A percentile compares a stretch with the other conserved stretches of the same genome.
These are phyloP conservation scores for Saccharomyces eubayanus DNA, from an alignment of 805 yeast species.

Conservation along the genomic window DNA sequence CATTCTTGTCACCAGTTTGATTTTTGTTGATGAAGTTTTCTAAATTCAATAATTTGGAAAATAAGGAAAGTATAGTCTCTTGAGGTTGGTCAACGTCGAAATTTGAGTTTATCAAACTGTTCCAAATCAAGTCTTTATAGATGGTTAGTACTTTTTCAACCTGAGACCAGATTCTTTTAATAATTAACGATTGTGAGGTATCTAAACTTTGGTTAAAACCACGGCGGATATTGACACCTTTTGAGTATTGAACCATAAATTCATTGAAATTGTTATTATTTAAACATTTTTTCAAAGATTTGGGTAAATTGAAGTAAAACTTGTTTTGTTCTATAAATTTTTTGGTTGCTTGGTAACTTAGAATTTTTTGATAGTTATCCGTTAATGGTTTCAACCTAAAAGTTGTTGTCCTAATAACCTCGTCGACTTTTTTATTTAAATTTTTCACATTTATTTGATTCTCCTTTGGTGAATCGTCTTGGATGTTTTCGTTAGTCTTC, in stretches of 20 bases:
- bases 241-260: slow-evolving; percentile 48
- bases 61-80: slow-evolving; percentile 34
- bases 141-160: slow-evolving; percentile 45
- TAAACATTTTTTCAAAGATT: slow-evolving; percentile 36
- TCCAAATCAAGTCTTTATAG: slow-evolving; percentile 51
- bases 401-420: slow-evolving; percentile 46
- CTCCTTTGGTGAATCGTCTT: slow-evolving; percentile 21
- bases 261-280: slow-evolving; percentile 47
- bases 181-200: slow-evolving; percentile 21
- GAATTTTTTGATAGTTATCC: slow-evolving; percentile 40
- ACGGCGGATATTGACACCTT: slow-evolving; percentile 34
- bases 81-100: slow-evolving; percentile 14
- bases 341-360: slow-evolving; percentile 42
- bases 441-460: slow-evolving; percentile 31
- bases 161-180: slow-evolving; percentile 47
- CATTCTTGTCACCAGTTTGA: neutral
- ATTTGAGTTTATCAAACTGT: slow-evolving; percentile 30
- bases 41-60: slow-evolving; percentile 52
- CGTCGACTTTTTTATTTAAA: slow-evolving; percentile 36
- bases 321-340: slow-evolving; percentile 45
- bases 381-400: slow-evolving; percentile 52
- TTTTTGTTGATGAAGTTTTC: neutral
- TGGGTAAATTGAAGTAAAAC: slow-evolving; percentile 51
- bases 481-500: slow-evolving; percentile 3
- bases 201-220: slow-evolving; percentile 14